Evolutionary conservation across 2,329 filamentous ascomycete genomes (phyloP).

Genomic region (Cladosporium sp.): DNA sequence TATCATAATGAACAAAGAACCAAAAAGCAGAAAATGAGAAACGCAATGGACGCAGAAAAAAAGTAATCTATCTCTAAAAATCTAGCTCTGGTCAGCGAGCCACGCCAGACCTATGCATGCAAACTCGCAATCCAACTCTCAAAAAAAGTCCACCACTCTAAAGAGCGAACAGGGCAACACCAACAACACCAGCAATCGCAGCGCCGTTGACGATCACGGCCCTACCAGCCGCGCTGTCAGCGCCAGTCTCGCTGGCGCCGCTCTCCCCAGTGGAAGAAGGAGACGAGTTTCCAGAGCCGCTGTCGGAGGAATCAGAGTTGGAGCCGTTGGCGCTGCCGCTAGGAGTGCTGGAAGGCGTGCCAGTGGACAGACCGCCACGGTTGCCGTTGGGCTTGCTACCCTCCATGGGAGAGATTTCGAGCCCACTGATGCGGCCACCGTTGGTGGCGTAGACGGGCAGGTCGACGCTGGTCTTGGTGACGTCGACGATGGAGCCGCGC

Average conservation of each 20-base stretch:
- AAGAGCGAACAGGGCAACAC: constrained; percentile 5
- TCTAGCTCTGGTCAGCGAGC: too few species aligned
- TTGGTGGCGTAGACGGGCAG: constrained; percentile 54
- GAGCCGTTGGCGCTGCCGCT: neutral
- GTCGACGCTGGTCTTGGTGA: constrained; percentile 54
- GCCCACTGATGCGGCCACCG: constrained; percentile 57
- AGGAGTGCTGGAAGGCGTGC: constrained; percentile 8
- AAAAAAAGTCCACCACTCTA: neutral
- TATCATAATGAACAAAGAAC: neutral
- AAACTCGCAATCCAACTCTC: too few species aligned
- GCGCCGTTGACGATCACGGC: constrained; percentile 7
- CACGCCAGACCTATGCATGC: too few species aligned
- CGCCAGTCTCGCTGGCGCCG: neutral
- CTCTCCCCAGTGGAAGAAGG: neutral
- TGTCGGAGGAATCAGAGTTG: neutral
- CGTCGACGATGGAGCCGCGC: constrained; percentile 51
- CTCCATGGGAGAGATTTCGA: constrained; percentile 55
- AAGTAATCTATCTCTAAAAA: too few species aligned
- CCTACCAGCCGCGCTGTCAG: constrained; percentile 1
- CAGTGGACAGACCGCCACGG: constrained; percentile 36
- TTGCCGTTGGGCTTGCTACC: constrained; percentile 52
- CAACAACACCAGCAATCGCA: constrained; percentile 4
- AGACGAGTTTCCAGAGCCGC: neutral
- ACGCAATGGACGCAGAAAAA: neutral
- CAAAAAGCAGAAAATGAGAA: neutral